A percentile compares a stretch with the other conserved stretches of the same genome.
Conservation (phyloP, 352 stramenopile species). For the Pythium folliculosum region DNA sequence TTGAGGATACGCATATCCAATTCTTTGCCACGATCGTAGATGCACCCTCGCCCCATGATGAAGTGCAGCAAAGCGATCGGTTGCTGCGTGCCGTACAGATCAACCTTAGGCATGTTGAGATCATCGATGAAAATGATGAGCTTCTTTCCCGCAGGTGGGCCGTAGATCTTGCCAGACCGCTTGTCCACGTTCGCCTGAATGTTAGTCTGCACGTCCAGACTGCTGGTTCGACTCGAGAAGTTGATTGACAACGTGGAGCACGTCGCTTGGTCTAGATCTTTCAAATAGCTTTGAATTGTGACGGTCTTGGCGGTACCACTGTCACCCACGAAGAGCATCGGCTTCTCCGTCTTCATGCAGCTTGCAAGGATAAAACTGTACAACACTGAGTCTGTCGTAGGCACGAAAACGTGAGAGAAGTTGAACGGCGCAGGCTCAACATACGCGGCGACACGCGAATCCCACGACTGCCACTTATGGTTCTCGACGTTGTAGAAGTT, state of each 20-base stretch:
- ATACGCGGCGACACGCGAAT: conserved; percentile 86
- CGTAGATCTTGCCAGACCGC: conserved; percentile 94
- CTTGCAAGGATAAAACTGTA: conserved; percentile 93
- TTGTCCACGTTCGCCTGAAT: conserved; percentile 97
- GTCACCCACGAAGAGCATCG: conserved; percentile 94
- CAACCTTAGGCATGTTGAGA: conserved; percentile 97
- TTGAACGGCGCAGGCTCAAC: conserved; percentile 91
- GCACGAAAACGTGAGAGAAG: conserved; percentile 95
- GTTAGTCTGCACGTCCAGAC: conserved; percentile 92
- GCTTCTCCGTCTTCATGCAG: conserved; percentile 85
- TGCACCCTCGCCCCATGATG: conserved; percentile 88
- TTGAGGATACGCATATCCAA: conserved; percentile 93
- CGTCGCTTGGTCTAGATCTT: conserved; percentile 68
- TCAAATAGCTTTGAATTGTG: conserved; percentile 94
- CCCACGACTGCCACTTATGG: conserved; percentile 92
- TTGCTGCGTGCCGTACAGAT: conserved; percentile 95
- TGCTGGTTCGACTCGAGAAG: conserved; percentile 94
- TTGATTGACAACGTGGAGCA: conserved; percentile 87
- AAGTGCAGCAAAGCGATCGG: conserved; percentile 95
- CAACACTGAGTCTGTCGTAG: conserved; percentile 93
- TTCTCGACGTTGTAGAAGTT: conserved; percentile 90
- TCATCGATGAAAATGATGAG: conserved; percentile 96
- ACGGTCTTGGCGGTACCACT: conserved; percentile 95
- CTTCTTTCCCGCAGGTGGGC: conserved; percentile 92
- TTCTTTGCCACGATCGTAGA: conserved; percentile 96